Conservation (phyloP, 1,284 basidiomycete species). For the Naganishia liquefaciens region DNA sequence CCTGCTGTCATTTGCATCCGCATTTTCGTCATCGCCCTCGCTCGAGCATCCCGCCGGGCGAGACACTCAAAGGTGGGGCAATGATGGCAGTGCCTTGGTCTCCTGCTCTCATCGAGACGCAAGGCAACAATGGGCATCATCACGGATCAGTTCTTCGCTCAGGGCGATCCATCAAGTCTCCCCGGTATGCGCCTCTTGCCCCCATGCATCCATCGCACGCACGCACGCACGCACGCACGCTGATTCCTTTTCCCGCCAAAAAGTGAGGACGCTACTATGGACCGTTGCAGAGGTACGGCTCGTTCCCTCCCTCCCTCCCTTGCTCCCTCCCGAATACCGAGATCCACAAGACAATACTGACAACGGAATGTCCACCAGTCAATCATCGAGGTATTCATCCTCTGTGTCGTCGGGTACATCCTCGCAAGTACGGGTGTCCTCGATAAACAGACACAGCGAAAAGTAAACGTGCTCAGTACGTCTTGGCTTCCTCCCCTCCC, state of each 20-base stretch:
- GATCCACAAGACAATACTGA: neutral
- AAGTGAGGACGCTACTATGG: conserved; percentile 12
- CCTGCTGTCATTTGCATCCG: neutral
- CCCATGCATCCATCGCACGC: too few relatives aligned
- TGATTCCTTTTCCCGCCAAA: neutral
- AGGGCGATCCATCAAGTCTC: conserved; percentile 1
- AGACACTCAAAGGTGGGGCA: neutral
- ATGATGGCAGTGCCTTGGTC: too few relatives aligned
- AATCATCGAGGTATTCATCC: conserved; percentile 82
- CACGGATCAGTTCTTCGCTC: neutral
- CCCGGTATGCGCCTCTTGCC: neutral
- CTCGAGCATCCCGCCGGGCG: neutral
- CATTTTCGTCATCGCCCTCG: neutral
- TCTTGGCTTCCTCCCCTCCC: neutral
- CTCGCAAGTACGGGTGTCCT: conserved; percentile 77
- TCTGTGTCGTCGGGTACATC: conserved; percentile 82
- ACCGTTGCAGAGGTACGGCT: conserved; percentile 17
- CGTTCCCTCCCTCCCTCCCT: neutral
- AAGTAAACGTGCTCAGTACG: conserved; percentile 57
- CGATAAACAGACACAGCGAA: conserved; percentile 84
- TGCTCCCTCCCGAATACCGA: neutral
- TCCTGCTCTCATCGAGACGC: too few relatives aligned
- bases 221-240: neutral
- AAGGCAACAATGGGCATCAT: neutral
- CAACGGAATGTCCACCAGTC: too few relatives aligned